phyloP scores from a whole-genome alignment of 1,139 yeast genomes.

The Scheffersomyces parashehatae region DNA sequence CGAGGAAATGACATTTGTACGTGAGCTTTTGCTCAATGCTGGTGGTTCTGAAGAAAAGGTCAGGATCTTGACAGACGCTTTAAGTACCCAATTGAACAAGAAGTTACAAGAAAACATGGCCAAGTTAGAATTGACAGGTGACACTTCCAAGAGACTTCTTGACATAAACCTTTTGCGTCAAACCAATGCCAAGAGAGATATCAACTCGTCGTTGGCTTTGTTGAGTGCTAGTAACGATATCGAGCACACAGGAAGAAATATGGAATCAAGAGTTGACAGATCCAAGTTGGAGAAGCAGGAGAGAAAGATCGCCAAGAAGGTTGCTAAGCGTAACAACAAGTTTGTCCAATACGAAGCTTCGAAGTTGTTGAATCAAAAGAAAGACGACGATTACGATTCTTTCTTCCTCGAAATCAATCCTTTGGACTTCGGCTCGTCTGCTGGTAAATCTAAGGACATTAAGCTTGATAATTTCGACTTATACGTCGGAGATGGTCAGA shows the following conservation, averaged over 20 bases:
- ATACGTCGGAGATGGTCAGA: constrained; percentile 92
- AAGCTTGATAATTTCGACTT: constrained; percentile 90
- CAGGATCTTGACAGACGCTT: constrained; percentile 40
- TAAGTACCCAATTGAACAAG: constrained; percentile 51
- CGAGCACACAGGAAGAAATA: constrained; percentile 87
- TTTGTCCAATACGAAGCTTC: constrained; percentile 94
- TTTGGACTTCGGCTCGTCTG: constrained; percentile 83
- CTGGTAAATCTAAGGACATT: constrained; percentile 94
- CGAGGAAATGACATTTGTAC: constrained; percentile 65
- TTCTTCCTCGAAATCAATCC: constrained; percentile 96
- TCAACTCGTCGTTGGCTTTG: constrained; percentile 69
- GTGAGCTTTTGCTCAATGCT: constrained; percentile 67
- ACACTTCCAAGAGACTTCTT: constrained; percentile 76
- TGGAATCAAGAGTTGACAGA: constrained; percentile 92
- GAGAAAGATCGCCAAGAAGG: constrained; percentile 93
- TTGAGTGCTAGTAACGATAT: constrained; percentile 79
- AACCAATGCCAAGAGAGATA: constrained; percentile 68
- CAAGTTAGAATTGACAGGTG: constrained; percentile 67
- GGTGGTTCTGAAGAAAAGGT: constrained; percentile 72
- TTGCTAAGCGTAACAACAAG: constrained; percentile 88
- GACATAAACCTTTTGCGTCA: constrained; percentile 63
- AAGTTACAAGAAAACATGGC: constrained; percentile 72
- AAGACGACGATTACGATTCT: constrained; percentile 81
- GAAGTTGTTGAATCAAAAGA: constrained; percentile 65
- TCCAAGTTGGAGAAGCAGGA: constrained; percentile 97